Evolutionary conservation across 441 rosid genomes (phyloP).

Genomic region (Metrosideros polymorpha): DNA sequence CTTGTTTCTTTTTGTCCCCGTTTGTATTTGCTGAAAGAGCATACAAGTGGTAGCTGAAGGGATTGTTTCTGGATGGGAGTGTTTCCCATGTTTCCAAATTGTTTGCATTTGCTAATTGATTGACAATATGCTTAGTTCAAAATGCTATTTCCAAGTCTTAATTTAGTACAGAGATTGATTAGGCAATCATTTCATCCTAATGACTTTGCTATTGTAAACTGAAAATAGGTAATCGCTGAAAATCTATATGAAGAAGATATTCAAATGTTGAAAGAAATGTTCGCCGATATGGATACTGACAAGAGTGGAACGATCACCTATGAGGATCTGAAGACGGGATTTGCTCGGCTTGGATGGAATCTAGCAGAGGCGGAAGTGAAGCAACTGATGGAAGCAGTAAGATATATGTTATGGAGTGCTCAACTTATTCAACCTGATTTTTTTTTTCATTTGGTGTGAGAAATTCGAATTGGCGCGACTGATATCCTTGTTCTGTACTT

Average conservation of each 20-base stretch:
- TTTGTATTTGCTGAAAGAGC: too few species aligned
- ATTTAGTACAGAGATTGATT: background rate
- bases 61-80: too few species aligned
- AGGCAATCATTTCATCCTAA: background rate
- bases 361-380: constrained; percentile 51
- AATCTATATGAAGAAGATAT: constrained; percentile 45
- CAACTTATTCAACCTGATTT: background rate
- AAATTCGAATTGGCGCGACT: background rate
- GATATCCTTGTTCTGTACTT: background rate
- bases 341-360: constrained; percentile 46
- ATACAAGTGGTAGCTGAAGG: background rate
- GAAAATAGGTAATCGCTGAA: constrained; percentile 39
- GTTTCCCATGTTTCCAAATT: background rate
- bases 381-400: constrained; percentile 61
- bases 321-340: constrained; percentile 44
- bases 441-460: background rate
- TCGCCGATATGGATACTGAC: constrained; percentile 53
- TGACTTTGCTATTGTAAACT: background rate
- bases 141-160: background rate
- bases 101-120: background rate
- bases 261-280: constrained; percentile 43
- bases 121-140: background rate
- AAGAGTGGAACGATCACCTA: constrained; percentile 49
- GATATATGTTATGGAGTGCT: background rate
- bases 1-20: too few species aligned